A percentile compares a stretch with the other conserved stretches of the same genome.
Evolutionary conservation across 164 flowering plant genomes (phyloP).

Genomic region (Annona squamosa): DNA sequence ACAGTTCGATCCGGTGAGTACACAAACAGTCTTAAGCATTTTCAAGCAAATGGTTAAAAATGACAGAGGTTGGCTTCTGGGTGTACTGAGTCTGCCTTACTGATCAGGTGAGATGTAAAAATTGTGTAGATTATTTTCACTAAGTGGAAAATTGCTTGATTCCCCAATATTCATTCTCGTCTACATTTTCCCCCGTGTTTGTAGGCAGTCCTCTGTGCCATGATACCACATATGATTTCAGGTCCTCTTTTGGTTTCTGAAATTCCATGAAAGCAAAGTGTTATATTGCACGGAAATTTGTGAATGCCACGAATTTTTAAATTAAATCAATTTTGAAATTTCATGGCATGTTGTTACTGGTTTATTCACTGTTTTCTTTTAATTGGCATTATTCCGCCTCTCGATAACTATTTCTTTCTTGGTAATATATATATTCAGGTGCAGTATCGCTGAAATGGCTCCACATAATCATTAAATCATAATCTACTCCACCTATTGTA

Average conservation of each 20-base stretch:
- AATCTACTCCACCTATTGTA: no score
- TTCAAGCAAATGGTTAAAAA: background rate
- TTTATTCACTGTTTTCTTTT: no score
- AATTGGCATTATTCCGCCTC: no score
- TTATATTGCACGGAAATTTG: background rate
- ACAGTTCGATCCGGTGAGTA: conserved; percentile 41
- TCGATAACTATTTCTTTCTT: no score
- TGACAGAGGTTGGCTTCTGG: background rate
- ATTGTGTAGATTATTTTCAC: background rate
- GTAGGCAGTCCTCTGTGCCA: background rate
- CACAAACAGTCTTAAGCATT: background rate
- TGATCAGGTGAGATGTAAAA: background rate
- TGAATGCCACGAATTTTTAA: background rate
- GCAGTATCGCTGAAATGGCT: no score
- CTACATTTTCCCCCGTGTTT: background rate
- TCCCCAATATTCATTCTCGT: background rate
- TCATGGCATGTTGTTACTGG: no score
- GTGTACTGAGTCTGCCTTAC: background rate
- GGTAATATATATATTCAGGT: no score
- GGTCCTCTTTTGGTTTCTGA: no score
- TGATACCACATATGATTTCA: background rate
- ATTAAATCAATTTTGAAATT: no score
- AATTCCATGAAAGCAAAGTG: no score
- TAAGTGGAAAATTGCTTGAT: background rate
- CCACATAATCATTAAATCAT: no score